Base-by-base conservation (phyloP, 805 yeast genomes). In the Cyberlindnera saturnus region DNA sequence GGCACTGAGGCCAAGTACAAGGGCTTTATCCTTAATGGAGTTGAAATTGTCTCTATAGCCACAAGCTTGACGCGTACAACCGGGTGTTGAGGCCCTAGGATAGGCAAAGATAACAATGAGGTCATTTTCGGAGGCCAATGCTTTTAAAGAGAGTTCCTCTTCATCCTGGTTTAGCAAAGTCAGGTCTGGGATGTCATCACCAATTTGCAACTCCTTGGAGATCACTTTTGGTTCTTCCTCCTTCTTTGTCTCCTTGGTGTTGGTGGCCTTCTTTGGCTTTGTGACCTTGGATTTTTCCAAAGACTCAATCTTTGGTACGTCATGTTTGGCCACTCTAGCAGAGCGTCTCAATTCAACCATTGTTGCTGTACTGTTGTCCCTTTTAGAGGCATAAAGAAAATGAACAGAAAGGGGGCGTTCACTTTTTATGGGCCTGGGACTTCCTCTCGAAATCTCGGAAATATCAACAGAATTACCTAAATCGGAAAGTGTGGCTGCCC, bases 61-160 rank as follows among this genome's bases (percentile, higher is more conserved):
- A 60, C 85, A 76, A 3, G 90, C 97, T 66, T 91, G 99, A 54
- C 88, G 77, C 1, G 99, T 91, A 64, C 99, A 93, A 3, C 99
- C 99, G 1, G 96, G 96, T 0, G 98, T 91, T 20, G 84, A 79
- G 0, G 98, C 98, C 58, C 75, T 82, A 42, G 98, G 98, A 60
- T 90, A 91, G 16, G 96, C 85, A 63, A 82, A 79, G 20, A 79
- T 66, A 17, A 81, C 68, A 26, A 81, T 71, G 13, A 78, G 64
- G 16, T 68, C 63, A 32, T 75, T 68, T 8, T 63, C 63, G 16
- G 55, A 50, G 8, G 68, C 69, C 40, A 70, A 53, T 4, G 69
- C 63, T 17, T 63, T 67, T 48, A 84, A 57, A 32, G 76, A 70
- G 16, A 83, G 73, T 31, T 72, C 74, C 32, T 77, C 69, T n/a